These are phyloP conservation scores for Cichorium intybus DNA, from an alignment of 140 eudicot genomes.

Conservation along the genomic window DNA sequence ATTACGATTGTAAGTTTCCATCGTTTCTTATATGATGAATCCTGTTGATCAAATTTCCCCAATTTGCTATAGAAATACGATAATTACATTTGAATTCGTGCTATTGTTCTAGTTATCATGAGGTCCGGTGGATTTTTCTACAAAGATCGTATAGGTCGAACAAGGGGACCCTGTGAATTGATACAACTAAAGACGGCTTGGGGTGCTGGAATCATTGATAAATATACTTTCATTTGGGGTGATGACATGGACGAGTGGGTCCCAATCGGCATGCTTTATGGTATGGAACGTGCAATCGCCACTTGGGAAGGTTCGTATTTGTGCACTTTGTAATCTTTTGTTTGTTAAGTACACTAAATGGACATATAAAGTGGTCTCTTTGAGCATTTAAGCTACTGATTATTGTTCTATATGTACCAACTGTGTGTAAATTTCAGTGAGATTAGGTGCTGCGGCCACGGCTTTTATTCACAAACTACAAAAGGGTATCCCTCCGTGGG, in stretches of 20 bases:
- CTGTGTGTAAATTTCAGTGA: conserved; percentile 40
- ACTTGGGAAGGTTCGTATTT: conserved; percentile 83
- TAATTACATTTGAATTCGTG: neutral
- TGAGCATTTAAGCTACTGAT: neutral
- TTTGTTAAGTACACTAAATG: neutral
- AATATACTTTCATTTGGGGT: conserved; percentile 87
- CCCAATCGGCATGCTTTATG: conserved; percentile 85
- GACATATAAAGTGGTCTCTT: neutral
- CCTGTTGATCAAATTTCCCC: neutral
- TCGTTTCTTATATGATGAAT: neutral
- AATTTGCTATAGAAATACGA: neutral
- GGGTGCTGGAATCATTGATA: conserved; percentile 95
- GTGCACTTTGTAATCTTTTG: neutral
- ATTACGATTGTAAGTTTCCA: conserved; percentile 76
- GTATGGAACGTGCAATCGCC: conserved; percentile 84
- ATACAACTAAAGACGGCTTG: conserved; percentile 92
- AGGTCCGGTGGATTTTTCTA: conserved; percentile 75
- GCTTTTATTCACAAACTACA: conserved; percentile 79
- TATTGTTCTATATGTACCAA: too few species aligned
- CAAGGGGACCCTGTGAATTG: conserved; percentile 89
- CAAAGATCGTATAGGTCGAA: conserved; percentile 90
- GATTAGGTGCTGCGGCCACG: conserved; percentile 87
- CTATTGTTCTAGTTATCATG: conserved; percentile 67
- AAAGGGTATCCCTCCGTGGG: conserved; percentile 92
- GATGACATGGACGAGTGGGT: conserved; percentile 98